Evolutionary conservation across 345 rosid species (phyloP).

Genomic region (Syzygium grande): DNA sequence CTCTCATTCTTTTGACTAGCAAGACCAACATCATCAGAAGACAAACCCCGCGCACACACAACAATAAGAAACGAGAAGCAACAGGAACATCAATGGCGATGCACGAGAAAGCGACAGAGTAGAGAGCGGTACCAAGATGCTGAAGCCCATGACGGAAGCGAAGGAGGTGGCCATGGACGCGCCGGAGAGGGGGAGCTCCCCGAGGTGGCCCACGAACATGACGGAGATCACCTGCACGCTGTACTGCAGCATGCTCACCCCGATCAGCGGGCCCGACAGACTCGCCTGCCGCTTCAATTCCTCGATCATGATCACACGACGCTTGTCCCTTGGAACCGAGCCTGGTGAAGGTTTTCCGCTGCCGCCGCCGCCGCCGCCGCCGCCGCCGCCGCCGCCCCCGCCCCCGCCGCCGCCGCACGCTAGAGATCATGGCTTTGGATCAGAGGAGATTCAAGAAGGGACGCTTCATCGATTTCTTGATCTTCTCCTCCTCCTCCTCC

Average conservation of each 20-base stretch:
- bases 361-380: too few species aligned
- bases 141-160: slow-evolving; percentile 39
- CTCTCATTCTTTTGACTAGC: background rate
- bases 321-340: background rate
- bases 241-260: slow-evolving; percentile 27
- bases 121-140: slow-evolving; percentile 21
- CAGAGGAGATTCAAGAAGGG: background rate
- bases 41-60: background rate
- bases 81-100: background rate
- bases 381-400: too few species aligned
- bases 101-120: background rate
- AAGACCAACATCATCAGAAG: background rate
- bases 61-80: too few species aligned
- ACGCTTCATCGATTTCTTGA: background rate
- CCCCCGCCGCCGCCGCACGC: too few species aligned
- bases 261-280: slow-evolving; percentile 35
- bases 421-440: background rate
- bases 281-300: slow-evolving; percentile 27
- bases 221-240: slow-evolving; percentile 33
- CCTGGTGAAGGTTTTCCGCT: too few species aligned
- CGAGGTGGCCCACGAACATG: slow-evolving; percentile 46
- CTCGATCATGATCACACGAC: background rate
- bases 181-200: slow-evolving; percentile 30
- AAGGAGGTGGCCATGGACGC: slow-evolving; percentile 46
- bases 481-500: background rate